These are phyloP conservation scores for Phytophthora sp. DNA, from an alignment of 352 stramenopile genomes.

Conservation along the genomic window DNA sequence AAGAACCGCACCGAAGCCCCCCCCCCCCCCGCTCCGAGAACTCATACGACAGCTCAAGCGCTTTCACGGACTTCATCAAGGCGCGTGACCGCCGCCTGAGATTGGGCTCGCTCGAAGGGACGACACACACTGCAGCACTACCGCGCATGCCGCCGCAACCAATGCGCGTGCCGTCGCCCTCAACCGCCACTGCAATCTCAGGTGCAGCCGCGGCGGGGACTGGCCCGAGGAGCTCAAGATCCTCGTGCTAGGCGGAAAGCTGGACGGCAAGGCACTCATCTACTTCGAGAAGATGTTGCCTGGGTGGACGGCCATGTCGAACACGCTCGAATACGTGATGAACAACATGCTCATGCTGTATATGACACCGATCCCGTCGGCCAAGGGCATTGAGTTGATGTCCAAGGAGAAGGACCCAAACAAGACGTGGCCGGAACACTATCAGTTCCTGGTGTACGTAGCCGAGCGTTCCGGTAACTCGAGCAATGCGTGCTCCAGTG, in stretches of 20 bases:
- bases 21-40: neutral
- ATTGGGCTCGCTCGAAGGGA: too few relatives aligned
- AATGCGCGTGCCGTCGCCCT: too few relatives aligned
- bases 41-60: neutral
- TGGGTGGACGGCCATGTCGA: neutral
- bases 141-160: too few relatives aligned
- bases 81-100: neutral
- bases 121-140: too few relatives aligned
- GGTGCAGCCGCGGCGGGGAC: neutral
- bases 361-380: neutral
- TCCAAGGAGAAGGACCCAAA: neutral
- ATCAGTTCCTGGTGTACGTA: conserved; percentile 20
- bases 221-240: conserved; percentile 16
- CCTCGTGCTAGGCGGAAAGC: conserved; percentile 1
- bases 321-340: conserved; percentile 18
- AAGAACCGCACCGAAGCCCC: neutral
- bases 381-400: conserved; percentile 16
- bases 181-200: too few relatives aligned
- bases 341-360: conserved; percentile 20
- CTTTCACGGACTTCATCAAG: neutral
- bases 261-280: neutral
- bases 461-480: conserved; percentile 8
- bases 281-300: conserved; percentile 23
- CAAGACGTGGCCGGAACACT: conserved; percentile 22
- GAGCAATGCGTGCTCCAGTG: conserved; percentile 14